A percentile compares a stretch with the other conserved stretches of the same genome.
phyloP scores from a whole-genome alignment of 2,329 filamentous ascomycete species.

The Golovinomyces cichoracearum region DNA sequence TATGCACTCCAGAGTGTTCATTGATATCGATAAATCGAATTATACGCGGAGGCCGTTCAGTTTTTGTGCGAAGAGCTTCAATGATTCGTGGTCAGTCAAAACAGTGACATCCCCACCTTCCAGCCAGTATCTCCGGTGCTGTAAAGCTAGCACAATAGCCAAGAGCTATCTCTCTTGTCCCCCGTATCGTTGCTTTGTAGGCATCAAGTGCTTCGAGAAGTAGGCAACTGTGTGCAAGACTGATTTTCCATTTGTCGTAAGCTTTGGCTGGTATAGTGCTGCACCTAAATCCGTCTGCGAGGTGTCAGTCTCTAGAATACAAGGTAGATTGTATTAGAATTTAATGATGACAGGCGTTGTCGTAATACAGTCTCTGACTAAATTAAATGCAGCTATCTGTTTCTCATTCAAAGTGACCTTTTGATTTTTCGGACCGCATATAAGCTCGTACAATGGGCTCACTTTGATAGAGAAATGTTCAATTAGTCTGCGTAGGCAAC shows the following conservation, averaged over 20 bases:
- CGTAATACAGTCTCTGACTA: not conserved
- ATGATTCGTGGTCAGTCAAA: not conserved
- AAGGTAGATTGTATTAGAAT: not conserved
- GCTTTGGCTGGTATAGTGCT: not conserved
- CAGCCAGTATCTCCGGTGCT: not conserved
- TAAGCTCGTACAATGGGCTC: not conserved
- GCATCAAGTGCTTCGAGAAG: not conserved
- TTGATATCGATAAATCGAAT: conserved; percentile 1
- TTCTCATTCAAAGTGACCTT: not conserved
- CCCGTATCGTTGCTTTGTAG: not conserved
- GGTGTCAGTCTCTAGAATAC: not conserved
- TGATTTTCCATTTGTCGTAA: conserved; percentile 1
- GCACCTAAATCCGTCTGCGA: not conserved
- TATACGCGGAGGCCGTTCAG: not conserved
- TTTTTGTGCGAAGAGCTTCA: not conserved
- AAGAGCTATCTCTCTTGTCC: conserved; percentile 1
- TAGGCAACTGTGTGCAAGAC: conserved; percentile 1
- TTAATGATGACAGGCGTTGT: not conserved
- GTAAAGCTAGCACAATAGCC: conserved; percentile 1
- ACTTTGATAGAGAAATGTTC: not conserved
- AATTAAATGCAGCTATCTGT: not conserved
- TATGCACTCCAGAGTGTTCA: conserved; percentile 1
- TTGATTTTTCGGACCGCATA: not conserved
- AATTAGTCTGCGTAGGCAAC: not conserved
- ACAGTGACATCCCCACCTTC: not conserved